A percentile compares a stretch with the other conserved stretches of the same genome.
Evolutionary conservation across 139 green algal genomes (phyloP).

Genomic region (Chlorella sorokiniana): DNA sequence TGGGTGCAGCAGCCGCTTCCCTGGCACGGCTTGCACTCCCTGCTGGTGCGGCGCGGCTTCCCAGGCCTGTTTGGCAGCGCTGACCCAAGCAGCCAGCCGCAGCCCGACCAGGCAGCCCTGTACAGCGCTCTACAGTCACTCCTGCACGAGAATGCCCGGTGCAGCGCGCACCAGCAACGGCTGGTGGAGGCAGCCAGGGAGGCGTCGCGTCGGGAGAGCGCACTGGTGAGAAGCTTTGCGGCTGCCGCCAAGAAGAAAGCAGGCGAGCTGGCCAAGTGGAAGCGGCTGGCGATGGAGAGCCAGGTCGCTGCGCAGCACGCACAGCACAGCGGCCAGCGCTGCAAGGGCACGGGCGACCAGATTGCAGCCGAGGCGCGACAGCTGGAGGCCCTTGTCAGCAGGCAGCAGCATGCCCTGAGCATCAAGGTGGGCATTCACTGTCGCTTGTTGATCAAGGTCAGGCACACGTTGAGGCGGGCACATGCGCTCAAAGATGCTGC

Average conservation of each 20-base stretch:
- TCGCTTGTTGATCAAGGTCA: not conserved
- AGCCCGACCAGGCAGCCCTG: not conserved
- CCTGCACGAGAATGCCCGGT: conserved; percentile 5
- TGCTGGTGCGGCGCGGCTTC: conserved; percentile 25
- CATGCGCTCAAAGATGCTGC: no score
- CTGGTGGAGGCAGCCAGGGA: not conserved
- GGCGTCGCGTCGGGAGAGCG: conserved; percentile 9
- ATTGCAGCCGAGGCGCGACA: not conserved
- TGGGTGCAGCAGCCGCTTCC: not conserved
- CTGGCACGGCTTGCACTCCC: conserved; percentile 2
- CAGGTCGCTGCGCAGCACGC: conserved; percentile 5
- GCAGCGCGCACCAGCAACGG: not conserved
- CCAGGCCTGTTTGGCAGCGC: not conserved
- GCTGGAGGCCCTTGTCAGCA: conserved; percentile 12
- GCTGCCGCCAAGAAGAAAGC: conserved; percentile 12
- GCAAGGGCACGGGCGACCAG: not conserved
- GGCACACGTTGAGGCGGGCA: no score
- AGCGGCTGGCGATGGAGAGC: conserved; percentile 25
- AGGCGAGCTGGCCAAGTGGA: conserved; percentile 29
- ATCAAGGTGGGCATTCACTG: conserved; percentile 1
- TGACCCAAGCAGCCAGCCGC: not conserved
- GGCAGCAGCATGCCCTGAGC: conserved; percentile 9
- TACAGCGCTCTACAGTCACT: conserved; percentile 5
- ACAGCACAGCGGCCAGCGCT: not conserved
- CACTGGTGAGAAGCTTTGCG: conserved; percentile 7